A percentile compares a stretch with the other conserved stretches of the same genome.
Conservation (phyloP, 2,329 filamentous ascomycete genomes). For the Ophiostoma sp. region DNA sequence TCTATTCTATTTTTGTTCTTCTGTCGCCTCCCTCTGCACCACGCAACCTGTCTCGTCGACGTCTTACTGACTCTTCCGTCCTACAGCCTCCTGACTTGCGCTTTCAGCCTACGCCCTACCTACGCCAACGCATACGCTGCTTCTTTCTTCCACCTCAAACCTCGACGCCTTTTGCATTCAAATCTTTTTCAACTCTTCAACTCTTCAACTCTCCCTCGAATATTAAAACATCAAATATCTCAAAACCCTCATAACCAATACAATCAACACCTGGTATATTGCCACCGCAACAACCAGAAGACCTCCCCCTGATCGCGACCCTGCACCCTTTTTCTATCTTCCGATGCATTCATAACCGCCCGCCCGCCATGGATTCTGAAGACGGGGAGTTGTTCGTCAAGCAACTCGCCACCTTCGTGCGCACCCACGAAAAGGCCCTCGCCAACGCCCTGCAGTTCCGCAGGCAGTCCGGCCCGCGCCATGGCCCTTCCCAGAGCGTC, state of each 20-base stretch:
- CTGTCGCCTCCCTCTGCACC: slow-evolving; percentile 11
- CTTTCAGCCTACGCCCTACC: not conserved
- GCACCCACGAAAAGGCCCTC: slow-evolving; percentile 93
- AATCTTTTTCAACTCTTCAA: not conserved
- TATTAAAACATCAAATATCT: too few relatives aligned
- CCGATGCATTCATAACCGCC: slow-evolving; percentile 47
- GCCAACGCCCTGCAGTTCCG: slow-evolving; percentile 90
- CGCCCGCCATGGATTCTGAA: slow-evolving; percentile 73
- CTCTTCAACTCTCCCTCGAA: not conserved
- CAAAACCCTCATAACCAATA: not conserved
- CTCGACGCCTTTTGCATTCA: not conserved
- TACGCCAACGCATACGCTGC: not conserved
- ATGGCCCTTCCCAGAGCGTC: slow-evolving; percentile 63
- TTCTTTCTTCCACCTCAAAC: not conserved
- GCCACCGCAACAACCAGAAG: slow-evolving; percentile 6
- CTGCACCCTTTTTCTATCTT: slow-evolving; percentile 22
- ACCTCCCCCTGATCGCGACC: not conserved
- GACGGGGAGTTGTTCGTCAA: slow-evolving; percentile 87
- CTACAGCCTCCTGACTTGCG: slow-evolving; percentile 19
- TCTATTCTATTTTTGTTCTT: not conserved
- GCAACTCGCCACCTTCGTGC: slow-evolving; percentile 94
- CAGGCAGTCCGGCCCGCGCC: slow-evolving; percentile 62
- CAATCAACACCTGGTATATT: not conserved
- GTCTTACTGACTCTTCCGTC: slow-evolving; percentile 24
- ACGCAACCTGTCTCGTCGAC: not conserved